Conservation (phyloP, 2,329 filamentous ascomycete genomes). For the Westerdykella aurantiaca region DNA sequence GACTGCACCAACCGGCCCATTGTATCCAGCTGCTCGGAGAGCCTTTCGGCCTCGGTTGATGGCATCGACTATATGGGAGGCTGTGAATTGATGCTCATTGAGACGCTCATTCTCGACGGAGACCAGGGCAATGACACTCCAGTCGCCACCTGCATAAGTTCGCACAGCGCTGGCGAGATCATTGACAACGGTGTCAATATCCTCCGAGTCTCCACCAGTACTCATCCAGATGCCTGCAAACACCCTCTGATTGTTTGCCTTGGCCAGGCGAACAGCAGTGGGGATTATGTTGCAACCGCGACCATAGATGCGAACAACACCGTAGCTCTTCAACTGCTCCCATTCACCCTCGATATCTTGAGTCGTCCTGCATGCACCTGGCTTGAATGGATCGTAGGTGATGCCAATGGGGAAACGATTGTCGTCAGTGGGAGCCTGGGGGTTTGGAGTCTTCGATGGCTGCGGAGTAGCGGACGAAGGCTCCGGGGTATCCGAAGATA, state of each 20-base stretch:
- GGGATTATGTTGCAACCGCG: constrained; percentile 70
- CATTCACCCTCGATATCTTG: constrained; percentile 62
- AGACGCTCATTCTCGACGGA: constrained; percentile 78
- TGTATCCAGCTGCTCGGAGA: constrained; percentile 60
- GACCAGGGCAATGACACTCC: constrained; percentile 64
- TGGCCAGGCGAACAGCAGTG: constrained; percentile 57
- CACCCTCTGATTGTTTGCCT: constrained; percentile 60
- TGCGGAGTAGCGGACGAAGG: constrained; percentile 1
- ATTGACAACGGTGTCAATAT: constrained; percentile 48
- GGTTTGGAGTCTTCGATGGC: constrained; percentile 5
- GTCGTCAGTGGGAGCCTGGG: neutral
- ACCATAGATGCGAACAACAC: constrained; percentile 69
- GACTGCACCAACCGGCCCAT: constrained; percentile 69
- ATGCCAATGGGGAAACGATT: constrained; percentile 23
- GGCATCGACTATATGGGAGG: constrained; percentile 52
- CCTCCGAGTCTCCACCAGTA: constrained; percentile 37
- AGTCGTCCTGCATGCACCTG: constrained; percentile 56
- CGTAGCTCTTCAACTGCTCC: constrained; percentile 52
- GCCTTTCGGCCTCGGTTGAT: constrained; percentile 53
- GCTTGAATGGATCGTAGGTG: constrained; percentile 30
- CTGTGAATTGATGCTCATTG: constrained; percentile 46
- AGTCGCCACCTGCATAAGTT: constrained; percentile 47
- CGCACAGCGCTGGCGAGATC: constrained; percentile 55
- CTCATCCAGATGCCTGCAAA: constrained; percentile 71
- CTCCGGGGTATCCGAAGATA: constrained; percentile 4